Evolutionary conservation across 257 asterid genomes (phyloP), one percentile per base, ranked within the genome.

Genomic region (Solanum clarkiae): DNA sequence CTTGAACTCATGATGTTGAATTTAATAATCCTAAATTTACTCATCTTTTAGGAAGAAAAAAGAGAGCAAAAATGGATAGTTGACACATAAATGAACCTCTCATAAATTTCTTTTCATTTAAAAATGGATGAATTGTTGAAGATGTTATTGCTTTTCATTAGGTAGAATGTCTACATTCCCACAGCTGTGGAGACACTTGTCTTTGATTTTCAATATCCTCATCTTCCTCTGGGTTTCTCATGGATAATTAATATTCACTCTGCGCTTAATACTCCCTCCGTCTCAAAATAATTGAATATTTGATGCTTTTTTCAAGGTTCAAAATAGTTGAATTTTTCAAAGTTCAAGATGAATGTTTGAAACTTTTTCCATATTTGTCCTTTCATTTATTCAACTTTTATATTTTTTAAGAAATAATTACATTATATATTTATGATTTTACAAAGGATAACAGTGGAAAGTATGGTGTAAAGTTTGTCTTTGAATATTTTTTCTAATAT

Each of bases 101-200:
- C 15, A 47, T 60, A 60, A 60, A 16, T 47, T 74, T 74, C 4
- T n/a, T 74, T 20, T 45, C 26, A 57, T 57, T 47, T 7, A 22
- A 74, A 74, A 74, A 45, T 45, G 59, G 40, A 3, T 22, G 81
- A 47, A 72, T 47, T 74, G 59, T 32, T 32, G 36, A 32, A 32
- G 36, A 32, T 32, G 36, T 32, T 32, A 32, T 32, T 32, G 36
- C 36, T 32, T 32, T 32, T 32, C 72, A 80, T 82, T 86, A 83
- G 90, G 86, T 84, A 42, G 85, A 70, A 14, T 40, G 90, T 88
- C 90, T 72, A 17, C 75, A 26, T 87, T 90, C 77, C 87, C 86
- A 85, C 86, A 79, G 89, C 91, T 79, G 77, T 57, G 88, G 88
- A 77, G 86, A 80, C 17, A 45, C 42, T 65, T n/a, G 10, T 84